A percentile compares a stretch with the other conserved stretches of the same genome.
Conservation (phyloP, 164 flowering plant species). For the Stephania japonica region DNA sequence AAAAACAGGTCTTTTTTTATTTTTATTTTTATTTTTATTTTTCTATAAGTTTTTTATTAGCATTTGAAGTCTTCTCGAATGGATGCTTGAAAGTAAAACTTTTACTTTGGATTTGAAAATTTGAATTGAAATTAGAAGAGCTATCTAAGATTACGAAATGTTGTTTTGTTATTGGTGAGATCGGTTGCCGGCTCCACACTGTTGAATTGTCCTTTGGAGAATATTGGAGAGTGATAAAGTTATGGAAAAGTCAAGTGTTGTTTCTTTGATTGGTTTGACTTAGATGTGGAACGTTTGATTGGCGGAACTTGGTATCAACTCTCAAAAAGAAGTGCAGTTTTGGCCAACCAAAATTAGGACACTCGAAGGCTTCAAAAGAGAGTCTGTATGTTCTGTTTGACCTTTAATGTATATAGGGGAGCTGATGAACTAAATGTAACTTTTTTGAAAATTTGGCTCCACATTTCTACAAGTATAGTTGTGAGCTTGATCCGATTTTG, state of each 20-base stretch:
- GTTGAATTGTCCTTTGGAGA: neutral
- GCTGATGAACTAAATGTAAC: no score
- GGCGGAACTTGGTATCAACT: neutral
- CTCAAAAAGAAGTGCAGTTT: neutral
- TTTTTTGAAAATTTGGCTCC: no score
- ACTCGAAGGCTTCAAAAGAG: neutral
- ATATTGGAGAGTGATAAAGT: neutral
- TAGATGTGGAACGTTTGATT: neutral
- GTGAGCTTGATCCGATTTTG: no score
- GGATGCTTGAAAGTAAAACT: neutral
- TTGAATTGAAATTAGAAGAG: neutral
- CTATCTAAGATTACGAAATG: neutral
- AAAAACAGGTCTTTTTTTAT: conserved; percentile 65
- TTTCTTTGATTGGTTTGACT: neutral
- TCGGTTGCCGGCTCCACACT: neutral
- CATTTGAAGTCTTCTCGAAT: neutral
- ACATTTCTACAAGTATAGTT: no score
- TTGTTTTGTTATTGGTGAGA: neutral
- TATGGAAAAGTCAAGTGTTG: neutral
- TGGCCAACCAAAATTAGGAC: neutral
- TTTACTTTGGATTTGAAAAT: neutral
- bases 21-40: no score
- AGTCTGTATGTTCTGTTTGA: no score
- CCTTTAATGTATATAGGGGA: no score
- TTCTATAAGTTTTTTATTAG: no score